Conservation (phyloP, 2,329 filamentous ascomycete species). For the Nemania sp. region DNA sequence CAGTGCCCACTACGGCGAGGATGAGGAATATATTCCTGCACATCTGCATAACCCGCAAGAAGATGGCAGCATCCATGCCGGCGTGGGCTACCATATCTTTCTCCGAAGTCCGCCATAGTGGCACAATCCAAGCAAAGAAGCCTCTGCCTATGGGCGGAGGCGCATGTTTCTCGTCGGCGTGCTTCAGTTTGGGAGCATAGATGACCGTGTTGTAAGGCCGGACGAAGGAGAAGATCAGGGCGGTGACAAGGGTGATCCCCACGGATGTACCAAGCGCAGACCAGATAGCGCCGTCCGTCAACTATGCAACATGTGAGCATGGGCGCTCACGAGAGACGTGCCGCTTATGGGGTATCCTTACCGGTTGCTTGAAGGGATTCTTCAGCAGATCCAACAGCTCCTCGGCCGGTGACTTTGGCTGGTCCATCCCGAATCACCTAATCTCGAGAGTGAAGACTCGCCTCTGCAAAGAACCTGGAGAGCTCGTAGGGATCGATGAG, state of each 20-base stretch:
- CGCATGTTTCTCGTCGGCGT: constrained; percentile 86
- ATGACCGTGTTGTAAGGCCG: constrained; percentile 90
- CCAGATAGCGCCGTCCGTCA: constrained; percentile 66
- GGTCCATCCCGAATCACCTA: not conserved
- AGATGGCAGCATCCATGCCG: constrained; percentile 88
- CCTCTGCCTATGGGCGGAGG: constrained; percentile 85
- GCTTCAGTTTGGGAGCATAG: constrained; percentile 91
- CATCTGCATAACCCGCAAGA: constrained; percentile 88
- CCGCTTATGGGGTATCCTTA: constrained; percentile 38
- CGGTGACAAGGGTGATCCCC: constrained; percentile 72
- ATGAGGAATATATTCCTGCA: constrained; percentile 85
- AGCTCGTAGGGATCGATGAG: not conserved
- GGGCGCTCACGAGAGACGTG: too few species aligned
- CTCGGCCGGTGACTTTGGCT: constrained; percentile 36
- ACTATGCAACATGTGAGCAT: constrained; percentile 38
- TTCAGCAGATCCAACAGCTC: constrained; percentile 55
- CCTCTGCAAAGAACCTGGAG: not conserved
- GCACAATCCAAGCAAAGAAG: constrained; percentile 84
- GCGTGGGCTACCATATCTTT: constrained; percentile 77
- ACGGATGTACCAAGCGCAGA: constrained; percentile 82
- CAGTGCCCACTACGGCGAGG: constrained; percentile 73
- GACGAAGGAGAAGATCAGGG: constrained; percentile 82
- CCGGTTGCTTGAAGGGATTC: constrained; percentile 55
- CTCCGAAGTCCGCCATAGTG: constrained; percentile 79
- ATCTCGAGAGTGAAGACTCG: not conserved